A percentile compares a stretch with the other conserved stretches of the same genome.
These are phyloP conservation scores for Penicillium maclennaniae DNA, from an alignment of 495 filamentous ascomycete species.

Conservation along the genomic window DNA sequence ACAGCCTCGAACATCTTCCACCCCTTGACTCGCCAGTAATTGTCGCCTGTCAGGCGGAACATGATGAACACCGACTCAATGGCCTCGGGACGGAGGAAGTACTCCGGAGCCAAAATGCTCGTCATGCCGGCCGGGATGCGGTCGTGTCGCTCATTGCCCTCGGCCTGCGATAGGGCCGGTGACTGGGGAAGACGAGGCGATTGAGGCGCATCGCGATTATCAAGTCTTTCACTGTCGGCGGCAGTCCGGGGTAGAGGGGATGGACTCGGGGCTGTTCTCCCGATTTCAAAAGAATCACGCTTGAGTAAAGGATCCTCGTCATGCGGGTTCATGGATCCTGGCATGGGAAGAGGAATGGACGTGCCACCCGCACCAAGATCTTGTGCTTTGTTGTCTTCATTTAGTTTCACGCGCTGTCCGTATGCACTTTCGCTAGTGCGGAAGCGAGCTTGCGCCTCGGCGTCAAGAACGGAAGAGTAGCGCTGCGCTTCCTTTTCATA, in stretches of 20 bases:
- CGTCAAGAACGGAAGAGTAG: constrained; percentile 43
- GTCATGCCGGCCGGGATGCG: constrained; percentile 64
- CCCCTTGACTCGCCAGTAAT: constrained; percentile 75
- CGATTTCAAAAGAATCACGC: constrained; percentile 15
- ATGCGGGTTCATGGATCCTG: constrained; percentile 25
- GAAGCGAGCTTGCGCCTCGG: constrained; percentile 33
- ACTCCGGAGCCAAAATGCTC: constrained; percentile 54
- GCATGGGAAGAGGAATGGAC: constrained; percentile 24
- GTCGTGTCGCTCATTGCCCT: constrained; percentile 37
- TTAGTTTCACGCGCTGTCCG: constrained; percentile 25
- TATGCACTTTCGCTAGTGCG: constrained; percentile 24
- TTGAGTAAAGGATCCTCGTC: constrained; percentile 16
- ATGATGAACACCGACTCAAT: constrained; percentile 96
- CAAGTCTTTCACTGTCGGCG: not conserved
- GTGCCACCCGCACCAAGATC: not conserved
- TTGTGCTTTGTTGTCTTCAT: constrained; percentile 3
- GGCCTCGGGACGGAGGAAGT: constrained; percentile 87
- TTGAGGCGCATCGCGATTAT: constrained; percentile 16
- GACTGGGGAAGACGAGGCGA: constrained; percentile 8
- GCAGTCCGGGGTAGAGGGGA: not conserved
- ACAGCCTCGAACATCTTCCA: constrained; percentile 89
- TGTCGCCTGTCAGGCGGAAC: constrained; percentile 85
- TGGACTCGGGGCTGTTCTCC: not conserved
- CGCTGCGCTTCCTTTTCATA: constrained; percentile 46
- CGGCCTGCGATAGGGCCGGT: constrained; percentile 9